phyloP scores from a whole-genome alignment of 2,329 filamentous ascomycete genomes.

The Aphanoascus verrucosus region DNA sequence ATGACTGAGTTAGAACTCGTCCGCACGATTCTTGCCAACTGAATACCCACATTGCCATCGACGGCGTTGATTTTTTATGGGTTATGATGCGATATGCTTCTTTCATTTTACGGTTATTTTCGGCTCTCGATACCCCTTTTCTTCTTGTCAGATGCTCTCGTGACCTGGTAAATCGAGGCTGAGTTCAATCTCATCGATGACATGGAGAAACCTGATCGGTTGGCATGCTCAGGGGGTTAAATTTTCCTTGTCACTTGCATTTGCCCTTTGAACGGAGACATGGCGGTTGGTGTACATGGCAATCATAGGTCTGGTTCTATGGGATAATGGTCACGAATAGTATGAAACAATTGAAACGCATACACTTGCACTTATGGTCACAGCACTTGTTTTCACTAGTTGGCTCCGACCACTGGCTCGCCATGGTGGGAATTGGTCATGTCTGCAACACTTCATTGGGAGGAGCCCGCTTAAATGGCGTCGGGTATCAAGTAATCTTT shows the following conservation, averaged over 20 bases:
- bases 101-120: neutral
- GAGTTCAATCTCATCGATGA: neutral
- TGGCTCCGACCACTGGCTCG: neutral
- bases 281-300: conserved; percentile 7
- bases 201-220: neutral
- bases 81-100: conserved; percentile 14
- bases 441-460: neutral
- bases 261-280: neutral
- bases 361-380: neutral
- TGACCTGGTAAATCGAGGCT: neutral
- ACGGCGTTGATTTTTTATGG: conserved; percentile 12
- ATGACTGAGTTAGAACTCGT: conserved; percentile 54
- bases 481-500: too few relatives aligned
- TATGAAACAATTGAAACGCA: neutral
- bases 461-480: too few relatives aligned
- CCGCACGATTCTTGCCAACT: conserved; percentile 78
- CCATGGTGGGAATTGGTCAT: neutral
- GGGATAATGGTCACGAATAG: conserved; percentile 5
- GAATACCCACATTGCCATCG: conserved; percentile 24
- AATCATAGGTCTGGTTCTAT: conserved; percentile 6
- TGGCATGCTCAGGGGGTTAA: neutral
- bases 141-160: neutral
- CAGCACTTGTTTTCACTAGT: neutral
- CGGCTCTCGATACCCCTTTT: neutral
- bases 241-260: conserved; percentile 5